phyloP scores from a whole-genome alignment of 2,329 filamentous ascomycete species.

The Diplodia sapinea region DNA sequence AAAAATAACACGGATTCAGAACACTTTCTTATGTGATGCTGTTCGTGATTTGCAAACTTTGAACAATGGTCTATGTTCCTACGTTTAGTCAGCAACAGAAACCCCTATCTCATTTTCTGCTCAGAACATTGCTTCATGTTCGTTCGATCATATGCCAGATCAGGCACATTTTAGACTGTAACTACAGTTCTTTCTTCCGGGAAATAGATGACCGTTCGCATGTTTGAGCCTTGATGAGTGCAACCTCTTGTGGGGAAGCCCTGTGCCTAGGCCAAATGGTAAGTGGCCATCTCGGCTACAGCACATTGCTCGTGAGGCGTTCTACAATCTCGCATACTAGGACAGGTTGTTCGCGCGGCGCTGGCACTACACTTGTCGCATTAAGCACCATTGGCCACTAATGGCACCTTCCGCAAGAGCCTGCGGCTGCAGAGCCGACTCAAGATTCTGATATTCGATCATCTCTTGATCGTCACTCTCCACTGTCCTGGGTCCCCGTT shows the following conservation, averaged over 20 bases:
- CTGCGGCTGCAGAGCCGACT: not conserved
- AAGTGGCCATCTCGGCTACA: not conserved
- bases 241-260: not conserved
- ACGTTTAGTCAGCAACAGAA: not conserved
- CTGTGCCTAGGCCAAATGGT: not conserved
- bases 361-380: not conserved
- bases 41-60: not conserved
- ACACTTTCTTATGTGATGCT: not conserved
- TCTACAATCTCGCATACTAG: not conserved
- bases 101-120: not conserved
- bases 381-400: not conserved
- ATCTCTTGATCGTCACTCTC: constrained; percentile 4
- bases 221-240: not conserved
- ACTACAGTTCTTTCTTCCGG: not conserved
- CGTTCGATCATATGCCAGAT: not conserved
- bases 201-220: not conserved
- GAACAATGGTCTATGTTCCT: not conserved
- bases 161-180: not conserved
- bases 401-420: not conserved
- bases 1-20: not conserved
- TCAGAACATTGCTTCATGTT: not conserved
- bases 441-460: not conserved
- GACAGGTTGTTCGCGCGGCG: not conserved
- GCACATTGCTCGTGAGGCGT: not conserved
- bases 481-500: not conserved